Conservation (phyloP, 345 rosid genomes). For the Erysimum cheiranthoides region DNA sequence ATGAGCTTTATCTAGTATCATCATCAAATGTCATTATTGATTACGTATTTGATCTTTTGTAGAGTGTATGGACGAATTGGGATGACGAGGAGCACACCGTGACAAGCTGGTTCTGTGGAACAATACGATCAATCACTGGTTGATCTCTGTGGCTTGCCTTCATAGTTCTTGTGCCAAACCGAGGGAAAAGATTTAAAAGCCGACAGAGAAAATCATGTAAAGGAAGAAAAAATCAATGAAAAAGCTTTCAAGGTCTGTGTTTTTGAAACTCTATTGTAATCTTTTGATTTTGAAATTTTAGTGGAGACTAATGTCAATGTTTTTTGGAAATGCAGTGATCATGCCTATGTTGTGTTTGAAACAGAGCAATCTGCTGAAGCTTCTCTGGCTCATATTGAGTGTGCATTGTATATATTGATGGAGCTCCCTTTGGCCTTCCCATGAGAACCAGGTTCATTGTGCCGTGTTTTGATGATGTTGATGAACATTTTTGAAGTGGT, state of each 20-base stretch:
- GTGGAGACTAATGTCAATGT: too few relatives aligned
- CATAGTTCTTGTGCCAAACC: conserved; percentile 24
- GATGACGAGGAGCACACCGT: conserved; percentile 79
- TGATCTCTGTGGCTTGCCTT: conserved; percentile 14
- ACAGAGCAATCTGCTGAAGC: too few relatives aligned
- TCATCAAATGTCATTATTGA: background rate
- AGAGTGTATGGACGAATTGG: conserved; percentile 57
- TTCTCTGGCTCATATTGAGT: conserved; percentile 50
- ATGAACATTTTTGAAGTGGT: conserved; percentile 1
- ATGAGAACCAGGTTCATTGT: conserved; percentile 74
- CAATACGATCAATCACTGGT: conserved; percentile 20
- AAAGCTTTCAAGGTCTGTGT: too few relatives aligned
- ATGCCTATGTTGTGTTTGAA: too few relatives aligned
- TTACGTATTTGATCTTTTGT: conserved; percentile 7
- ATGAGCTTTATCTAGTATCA: conserved; percentile 11
- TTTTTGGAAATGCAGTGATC: too few relatives aligned
- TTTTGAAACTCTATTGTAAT: too few relatives aligned
- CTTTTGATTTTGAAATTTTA: too few relatives aligned
- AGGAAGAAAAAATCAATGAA: background rate
- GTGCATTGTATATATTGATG: conserved; percentile 81
- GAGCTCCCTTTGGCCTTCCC: conserved; percentile 92
- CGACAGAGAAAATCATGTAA: background rate
- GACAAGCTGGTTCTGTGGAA: conserved; percentile 32
- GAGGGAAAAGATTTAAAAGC: conserved; percentile 4
- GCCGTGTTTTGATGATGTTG: conserved; percentile 24